Conservation (phyloP, 805 yeast genomes). For the Pichia occidentalis region DNA sequence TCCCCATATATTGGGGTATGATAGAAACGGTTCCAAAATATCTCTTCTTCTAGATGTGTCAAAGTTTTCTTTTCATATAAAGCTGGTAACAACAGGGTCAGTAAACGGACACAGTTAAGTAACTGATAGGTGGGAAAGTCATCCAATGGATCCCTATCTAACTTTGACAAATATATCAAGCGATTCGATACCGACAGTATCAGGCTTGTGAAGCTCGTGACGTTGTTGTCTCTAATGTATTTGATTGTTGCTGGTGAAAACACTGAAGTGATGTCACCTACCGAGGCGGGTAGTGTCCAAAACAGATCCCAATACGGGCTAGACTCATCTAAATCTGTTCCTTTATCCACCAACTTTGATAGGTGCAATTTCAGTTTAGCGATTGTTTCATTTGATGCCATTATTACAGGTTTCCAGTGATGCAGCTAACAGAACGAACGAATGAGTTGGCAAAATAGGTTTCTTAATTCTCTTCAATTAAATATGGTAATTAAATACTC, state of each 20-base stretch:
- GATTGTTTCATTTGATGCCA: constrained; percentile 75
- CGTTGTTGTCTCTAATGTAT: constrained; percentile 51
- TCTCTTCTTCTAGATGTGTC: constrained; percentile 18
- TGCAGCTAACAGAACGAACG: neutral
- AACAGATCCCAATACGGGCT: constrained; percentile 39
- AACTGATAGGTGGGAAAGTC: constrained; percentile 32
- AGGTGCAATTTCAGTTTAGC: constrained; percentile 54
- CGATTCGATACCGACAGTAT: constrained; percentile 36
- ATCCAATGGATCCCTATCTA: constrained; percentile 22
- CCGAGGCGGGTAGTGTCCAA: constrained; percentile 43
- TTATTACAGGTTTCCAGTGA: constrained; percentile 20
- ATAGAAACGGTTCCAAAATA: constrained; percentile 38
- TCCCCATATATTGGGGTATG: constrained; percentile 2
- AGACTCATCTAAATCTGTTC: constrained; percentile 29
- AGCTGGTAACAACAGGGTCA: constrained; percentile 62
- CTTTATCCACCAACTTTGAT: constrained; percentile 46
- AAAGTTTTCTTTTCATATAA: constrained; percentile 43
- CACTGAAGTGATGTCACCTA: constrained; percentile 52
- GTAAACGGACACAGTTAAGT: constrained; percentile 55
- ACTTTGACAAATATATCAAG: constrained; percentile 22
- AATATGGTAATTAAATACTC: too few relatives aligned
- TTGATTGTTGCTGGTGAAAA: constrained; percentile 54
- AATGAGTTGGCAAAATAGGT: too few relatives aligned
- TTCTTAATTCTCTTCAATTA: too few relatives aligned
- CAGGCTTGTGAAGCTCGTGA: constrained; percentile 49